phyloP scores from a whole-genome alignment of 176 grass and related monocot genomes.

The Musa troglodytarum region DNA sequence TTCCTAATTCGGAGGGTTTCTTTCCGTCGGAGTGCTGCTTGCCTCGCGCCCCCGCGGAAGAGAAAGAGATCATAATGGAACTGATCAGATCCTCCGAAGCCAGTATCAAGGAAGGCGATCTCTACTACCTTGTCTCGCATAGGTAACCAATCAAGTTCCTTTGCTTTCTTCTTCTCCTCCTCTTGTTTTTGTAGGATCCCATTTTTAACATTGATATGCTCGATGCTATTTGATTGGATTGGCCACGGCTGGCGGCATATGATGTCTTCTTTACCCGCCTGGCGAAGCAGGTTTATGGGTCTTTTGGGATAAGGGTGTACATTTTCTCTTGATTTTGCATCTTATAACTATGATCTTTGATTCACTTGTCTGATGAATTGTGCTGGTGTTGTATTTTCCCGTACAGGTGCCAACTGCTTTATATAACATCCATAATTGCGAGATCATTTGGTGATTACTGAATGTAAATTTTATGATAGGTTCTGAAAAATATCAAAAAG shows the following conservation, averaged over 20 bases:
- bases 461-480: too few species aligned
- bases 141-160: constrained; percentile 27
- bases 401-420: too few species aligned
- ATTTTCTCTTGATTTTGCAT: too few species aligned
- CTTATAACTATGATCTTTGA: too few species aligned
- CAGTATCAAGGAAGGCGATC: constrained; percentile 85
- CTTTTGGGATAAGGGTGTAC: too few species aligned
- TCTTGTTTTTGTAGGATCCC: background rate
- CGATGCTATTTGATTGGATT: background rate
- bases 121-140: constrained; percentile 59
- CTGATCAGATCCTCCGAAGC: constrained; percentile 44
- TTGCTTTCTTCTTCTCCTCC: background rate
- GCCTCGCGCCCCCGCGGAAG: constrained; percentile 68
- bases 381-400: too few species aligned
- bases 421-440: too few species aligned
- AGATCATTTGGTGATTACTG: too few species aligned
- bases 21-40: constrained; percentile 57
- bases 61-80: constrained; percentile 38
- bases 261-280: background rate
- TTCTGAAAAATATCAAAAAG: too few species aligned
- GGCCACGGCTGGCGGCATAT: background rate
- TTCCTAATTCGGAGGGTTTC: constrained; percentile 62
- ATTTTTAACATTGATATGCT: background rate
- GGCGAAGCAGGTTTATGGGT: too few species aligned
- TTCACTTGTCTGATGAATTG: too few species aligned